These are phyloP conservation scores for Colletotrichum gigasporum DNA, from an alignment of 2,329 filamentous ascomycete genomes.

Conservation along the genomic window DNA sequence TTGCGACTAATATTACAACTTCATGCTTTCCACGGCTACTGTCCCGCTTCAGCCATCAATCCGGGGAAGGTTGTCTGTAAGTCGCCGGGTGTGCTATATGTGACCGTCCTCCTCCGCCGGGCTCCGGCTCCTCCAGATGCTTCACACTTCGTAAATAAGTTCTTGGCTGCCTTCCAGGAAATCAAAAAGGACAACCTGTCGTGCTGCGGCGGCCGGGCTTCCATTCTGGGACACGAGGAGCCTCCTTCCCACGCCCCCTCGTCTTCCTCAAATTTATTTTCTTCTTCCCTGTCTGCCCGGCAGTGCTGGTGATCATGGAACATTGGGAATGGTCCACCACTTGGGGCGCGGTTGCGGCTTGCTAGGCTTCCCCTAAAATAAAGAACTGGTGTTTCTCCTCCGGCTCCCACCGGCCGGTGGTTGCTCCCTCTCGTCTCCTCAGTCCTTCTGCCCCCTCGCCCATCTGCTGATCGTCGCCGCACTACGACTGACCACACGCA, in stretches of 20 bases:
- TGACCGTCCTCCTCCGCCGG: not conserved
- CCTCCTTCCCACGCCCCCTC: not conserved
- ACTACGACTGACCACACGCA: not conserved
- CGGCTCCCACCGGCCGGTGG: not conserved
- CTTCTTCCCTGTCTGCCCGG: not conserved
- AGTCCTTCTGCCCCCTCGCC: not conserved
- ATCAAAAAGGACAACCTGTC: not conserved
- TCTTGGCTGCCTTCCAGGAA: conserved; percentile 10
- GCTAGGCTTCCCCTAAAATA: not conserved
- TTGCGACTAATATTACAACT: conserved; percentile 25
- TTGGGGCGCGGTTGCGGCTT: conserved; percentile 12
- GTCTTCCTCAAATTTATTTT: not conserved
- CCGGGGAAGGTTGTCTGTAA: not conserved
- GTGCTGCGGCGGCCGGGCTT: not conserved
- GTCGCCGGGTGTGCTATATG: not conserved
- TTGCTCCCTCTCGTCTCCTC: not conserved
- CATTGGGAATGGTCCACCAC: conserved; percentile 7
- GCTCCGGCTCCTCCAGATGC: no score
- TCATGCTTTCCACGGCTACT: conserved; percentile 16
- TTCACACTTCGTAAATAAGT: no score
- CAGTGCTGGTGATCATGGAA: not conserved
- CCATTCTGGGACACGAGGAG: not conserved
- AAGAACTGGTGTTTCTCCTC: conserved; percentile 10
- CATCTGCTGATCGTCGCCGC: not conserved
- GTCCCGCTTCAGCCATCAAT: conserved; percentile 11